Evolutionary conservation across 2,329 filamentous ascomycete species (phyloP), one percentile per base, ranked within the genome.

Genomic region (Penicillium janthinellum): DNA sequence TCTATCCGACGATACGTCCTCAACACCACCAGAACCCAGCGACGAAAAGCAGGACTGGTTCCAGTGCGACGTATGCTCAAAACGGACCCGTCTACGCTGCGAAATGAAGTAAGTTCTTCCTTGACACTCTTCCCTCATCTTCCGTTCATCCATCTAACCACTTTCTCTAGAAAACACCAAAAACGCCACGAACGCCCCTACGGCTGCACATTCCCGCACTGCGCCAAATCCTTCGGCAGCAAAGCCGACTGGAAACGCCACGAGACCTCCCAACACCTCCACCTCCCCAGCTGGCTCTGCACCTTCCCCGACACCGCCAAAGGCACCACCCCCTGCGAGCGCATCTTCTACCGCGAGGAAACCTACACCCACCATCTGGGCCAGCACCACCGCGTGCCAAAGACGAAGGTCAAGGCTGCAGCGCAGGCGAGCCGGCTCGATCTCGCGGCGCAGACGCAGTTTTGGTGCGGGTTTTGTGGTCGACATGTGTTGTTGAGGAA

Each of bases 201-300:
- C 63, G 88, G 87, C 12, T 97, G 93, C 74, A 96, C 92, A 0
- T 90, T 88, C 64, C 75, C 81, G 8, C 76, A 78, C 34, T 96
- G 93, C 70, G 74, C 77, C 51, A 92, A 91, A 70, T 81, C 73
- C 0, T 96, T 96, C 66, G 93, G 93, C n/a, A 93, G 90, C 74
- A 96, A 96, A 72, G 93, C 92, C 60, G 93, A 97, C 75, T 97
- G 87, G 93, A 96, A 96, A 72, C 86, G 93, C 1, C 93, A 97
- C 70, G 94, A 97, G 70, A 89, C 87, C 64, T 87, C 85, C 15
- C 90, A 94, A 69, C 92, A 96, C 72, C 86, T 85, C 61, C 85
- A 89, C 59, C 74, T 84, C 5, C 88, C 92, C 69, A 82, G 83
- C 50, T 96, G 90, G 87, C 85, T 84, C 34, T 96, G 92, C 71